phyloP scores from a whole-genome alignment of 495 filamentous ascomycete species.

The Penicillium arizonense region DNA sequence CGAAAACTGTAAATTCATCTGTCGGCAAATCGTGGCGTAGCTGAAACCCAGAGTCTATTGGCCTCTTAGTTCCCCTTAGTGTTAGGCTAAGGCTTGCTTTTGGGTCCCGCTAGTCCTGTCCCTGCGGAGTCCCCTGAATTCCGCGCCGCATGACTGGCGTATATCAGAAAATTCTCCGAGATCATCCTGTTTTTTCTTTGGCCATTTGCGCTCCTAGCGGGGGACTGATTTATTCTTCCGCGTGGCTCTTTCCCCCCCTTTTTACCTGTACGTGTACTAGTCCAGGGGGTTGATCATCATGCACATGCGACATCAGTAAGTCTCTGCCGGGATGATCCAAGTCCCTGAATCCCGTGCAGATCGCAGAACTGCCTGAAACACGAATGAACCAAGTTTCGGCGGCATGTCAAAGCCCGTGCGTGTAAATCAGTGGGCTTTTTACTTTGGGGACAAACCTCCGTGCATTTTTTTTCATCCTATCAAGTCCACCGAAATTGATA shows the following conservation, averaged over 20 bases:
- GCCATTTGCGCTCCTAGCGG: not conserved
- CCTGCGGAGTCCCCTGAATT: not conserved
- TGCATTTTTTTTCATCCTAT: too few species aligned
- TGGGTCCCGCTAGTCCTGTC: not conserved
- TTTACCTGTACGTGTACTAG: too few species aligned
- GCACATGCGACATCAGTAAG: too few species aligned
- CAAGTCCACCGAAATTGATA: too few species aligned
- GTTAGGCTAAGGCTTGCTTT: not conserved
- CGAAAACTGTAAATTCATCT: not conserved
- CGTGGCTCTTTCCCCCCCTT: not conserved
- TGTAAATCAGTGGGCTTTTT: not conserved
- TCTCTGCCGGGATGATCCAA: too few species aligned
- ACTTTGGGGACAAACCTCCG: not conserved
- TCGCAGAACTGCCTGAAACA: not conserved
- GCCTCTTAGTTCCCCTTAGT: not conserved
- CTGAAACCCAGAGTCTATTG: conserved; percentile 14
- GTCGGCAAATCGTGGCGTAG: conserved; percentile 17
- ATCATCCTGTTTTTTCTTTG: conserved; percentile 11
- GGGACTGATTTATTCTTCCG: not conserved
- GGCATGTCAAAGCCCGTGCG: not conserved
- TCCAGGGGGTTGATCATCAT: too few species aligned
- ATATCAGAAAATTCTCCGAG: conserved; percentile 24
- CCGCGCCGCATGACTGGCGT: not conserved
- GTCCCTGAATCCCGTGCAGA: not conserved
- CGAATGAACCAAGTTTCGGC: not conserved